These are phyloP conservation scores for Gyromitra esculenta DNA, from an alignment of 2,329 filamentous ascomycete genomes.

Conservation along the genomic window DNA sequence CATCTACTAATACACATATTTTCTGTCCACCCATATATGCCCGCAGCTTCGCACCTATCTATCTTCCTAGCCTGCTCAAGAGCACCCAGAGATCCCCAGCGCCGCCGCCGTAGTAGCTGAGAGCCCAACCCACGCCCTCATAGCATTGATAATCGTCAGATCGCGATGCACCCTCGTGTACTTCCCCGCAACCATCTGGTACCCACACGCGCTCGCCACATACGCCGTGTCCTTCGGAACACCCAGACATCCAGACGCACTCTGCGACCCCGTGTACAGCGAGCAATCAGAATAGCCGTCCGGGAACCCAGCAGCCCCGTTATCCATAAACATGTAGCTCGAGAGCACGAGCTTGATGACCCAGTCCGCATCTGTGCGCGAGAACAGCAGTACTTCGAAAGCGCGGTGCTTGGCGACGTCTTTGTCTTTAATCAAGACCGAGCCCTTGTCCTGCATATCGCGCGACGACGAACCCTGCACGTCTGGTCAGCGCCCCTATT, in stretches of 20 bases:
- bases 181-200: conserved; percentile 55
- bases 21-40: too few species aligned
- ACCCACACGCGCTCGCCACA: conserved; percentile 56
- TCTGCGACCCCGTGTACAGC: conserved; percentile 56
- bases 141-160: conserved; percentile 58
- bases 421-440: conserved; percentile 58
- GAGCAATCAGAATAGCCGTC: conserved; percentile 58
- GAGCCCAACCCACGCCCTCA: conserved; percentile 58
- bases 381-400: conserved; percentile 58
- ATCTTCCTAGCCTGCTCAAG: neutral
- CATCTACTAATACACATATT: too few species aligned
- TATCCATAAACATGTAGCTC: conserved; percentile 57
- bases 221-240: conserved; percentile 58
- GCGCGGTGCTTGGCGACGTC: conserved; percentile 57
- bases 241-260: conserved; percentile 56
- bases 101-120: conserved; percentile 54
- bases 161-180: conserved; percentile 58
- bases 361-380: conserved; percentile 58
- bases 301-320: conserved; percentile 57
- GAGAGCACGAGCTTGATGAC: conserved; percentile 58
- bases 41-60: too few species aligned
- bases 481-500: conserved; percentile 1
- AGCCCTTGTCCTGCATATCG: conserved; percentile 58
- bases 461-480: conserved; percentile 57
- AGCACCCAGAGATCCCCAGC: conserved; percentile 57